A percentile compares a stretch with the other conserved stretches of the same genome.
phyloP scores from a whole-genome alignment of 371 early-diverging fungal species.

The Mucor indicus region DNA sequence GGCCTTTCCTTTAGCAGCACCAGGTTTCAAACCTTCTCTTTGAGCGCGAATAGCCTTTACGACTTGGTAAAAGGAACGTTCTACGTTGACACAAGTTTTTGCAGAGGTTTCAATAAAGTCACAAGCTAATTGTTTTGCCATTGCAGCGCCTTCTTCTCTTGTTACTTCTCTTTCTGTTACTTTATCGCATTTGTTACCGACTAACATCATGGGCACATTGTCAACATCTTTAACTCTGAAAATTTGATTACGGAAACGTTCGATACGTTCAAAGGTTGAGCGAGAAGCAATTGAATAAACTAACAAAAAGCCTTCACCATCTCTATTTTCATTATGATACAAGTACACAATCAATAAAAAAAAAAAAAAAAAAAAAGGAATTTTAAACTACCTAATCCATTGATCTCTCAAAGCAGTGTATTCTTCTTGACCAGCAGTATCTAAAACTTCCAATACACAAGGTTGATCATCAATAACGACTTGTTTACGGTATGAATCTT shows the following conservation, averaged over 20 bases:
- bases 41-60: slow-evolving; percentile 56
- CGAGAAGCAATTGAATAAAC: slow-evolving; percentile 85
- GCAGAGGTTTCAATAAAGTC: slow-evolving; percentile 82
- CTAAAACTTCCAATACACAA: slow-evolving; percentile 90
- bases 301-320: slow-evolving; percentile 87
- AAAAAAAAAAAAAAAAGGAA: not conserved
- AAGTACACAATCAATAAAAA: no score
- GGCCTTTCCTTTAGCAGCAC: slow-evolving; percentile 23
- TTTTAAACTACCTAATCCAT: slow-evolving; percentile 69
- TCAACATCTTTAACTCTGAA: slow-evolving; percentile 79
- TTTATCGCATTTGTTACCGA: slow-evolving; percentile 91
- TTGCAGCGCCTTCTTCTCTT: slow-evolving; percentile 71
- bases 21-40: slow-evolving; percentile 36
- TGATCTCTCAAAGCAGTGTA: slow-evolving; percentile 89
- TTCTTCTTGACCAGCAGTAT: slow-evolving; percentile 90
- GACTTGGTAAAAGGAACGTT: slow-evolving; percentile 61
- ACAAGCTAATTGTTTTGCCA: slow-evolving; percentile 65
- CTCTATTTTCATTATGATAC: slow-evolving; percentile 25
- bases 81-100: slow-evolving; percentile 80
- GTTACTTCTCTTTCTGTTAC: slow-evolving; percentile 73
- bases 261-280: slow-evolving; percentile 79
- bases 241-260: slow-evolving; percentile 78
- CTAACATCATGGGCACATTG: slow-evolving; percentile 80
- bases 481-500: slow-evolving; percentile 65
- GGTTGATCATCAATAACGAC: slow-evolving; percentile 84